phyloP scores from a whole-genome alignment of 2,329 filamentous ascomycete species.

The Curvularia verruculosa region DNA sequence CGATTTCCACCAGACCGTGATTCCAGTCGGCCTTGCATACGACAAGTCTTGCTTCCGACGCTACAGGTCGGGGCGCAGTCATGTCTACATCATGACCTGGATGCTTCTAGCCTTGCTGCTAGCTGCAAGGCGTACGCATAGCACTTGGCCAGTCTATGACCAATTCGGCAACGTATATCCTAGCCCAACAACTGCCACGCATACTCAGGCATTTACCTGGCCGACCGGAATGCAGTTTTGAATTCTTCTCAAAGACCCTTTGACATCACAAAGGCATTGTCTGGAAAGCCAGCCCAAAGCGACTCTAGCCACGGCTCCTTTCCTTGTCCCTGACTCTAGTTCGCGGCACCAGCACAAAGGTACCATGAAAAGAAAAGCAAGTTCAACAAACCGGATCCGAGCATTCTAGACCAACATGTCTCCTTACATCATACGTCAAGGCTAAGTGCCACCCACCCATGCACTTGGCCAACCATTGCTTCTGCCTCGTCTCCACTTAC shows the following conservation, averaged over 20 bases:
- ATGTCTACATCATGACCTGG: slow-evolving; percentile 1
- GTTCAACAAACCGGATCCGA: background rate
- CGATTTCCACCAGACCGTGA: background rate
- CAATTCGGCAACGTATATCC: background rate
- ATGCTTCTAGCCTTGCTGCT: slow-evolving; percentile 3
- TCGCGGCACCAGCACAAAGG: background rate
- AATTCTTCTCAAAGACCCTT: background rate
- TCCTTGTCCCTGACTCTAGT: background rate
- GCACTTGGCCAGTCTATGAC: background rate
- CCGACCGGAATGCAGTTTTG: background rate
- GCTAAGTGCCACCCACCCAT: slow-evolving; percentile 1
- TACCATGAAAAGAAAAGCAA: slow-evolving; percentile 3
- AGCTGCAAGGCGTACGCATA: slow-evolving; percentile 1
- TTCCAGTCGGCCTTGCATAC: background rate
- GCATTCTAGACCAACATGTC: background rate
- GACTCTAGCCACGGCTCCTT: background rate
- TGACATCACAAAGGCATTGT: background rate
- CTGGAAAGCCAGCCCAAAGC: no score
- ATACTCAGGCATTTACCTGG: background rate
- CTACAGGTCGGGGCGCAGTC: background rate
- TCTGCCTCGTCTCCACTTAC: slow-evolving; percentile 3
- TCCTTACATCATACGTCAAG: slow-evolving; percentile 6
- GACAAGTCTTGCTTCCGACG: background rate
- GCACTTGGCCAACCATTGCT: slow-evolving; percentile 18
- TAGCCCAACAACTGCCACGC: background rate